Conservation (phyloP, 176 grass and related monocot genomes). For the Bothriochloa decipiens region DNA sequence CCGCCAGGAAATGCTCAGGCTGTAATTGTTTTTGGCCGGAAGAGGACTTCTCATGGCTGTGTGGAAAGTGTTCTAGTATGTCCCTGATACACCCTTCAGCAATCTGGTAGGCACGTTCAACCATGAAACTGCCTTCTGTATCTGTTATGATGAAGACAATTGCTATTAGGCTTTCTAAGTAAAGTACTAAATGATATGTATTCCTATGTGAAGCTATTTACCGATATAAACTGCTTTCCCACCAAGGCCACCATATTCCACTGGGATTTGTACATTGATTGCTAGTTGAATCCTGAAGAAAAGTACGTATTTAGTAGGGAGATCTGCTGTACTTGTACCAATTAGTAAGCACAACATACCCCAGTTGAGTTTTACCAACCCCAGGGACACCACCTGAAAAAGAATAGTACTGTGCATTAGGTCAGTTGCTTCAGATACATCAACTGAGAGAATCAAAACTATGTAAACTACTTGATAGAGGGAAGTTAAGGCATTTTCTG, state of each 20-base stretch:
- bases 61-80: constrained; percentile 57
- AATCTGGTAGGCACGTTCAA: constrained; percentile 85
- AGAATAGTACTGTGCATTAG: constrained; percentile 37
- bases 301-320: constrained; percentile 34
- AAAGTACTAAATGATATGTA: constrained; percentile 10
- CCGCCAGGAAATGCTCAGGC: constrained; percentile 69
- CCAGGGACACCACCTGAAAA: constrained; percentile 91
- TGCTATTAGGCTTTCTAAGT: constrained; percentile 22
- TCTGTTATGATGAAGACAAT: constrained; percentile 43
- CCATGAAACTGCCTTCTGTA: constrained; percentile 99
- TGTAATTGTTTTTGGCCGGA: constrained; percentile 57
- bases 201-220: constrained; percentile 39
- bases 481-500: constrained; percentile 8
- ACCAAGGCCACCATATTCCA: constrained; percentile 78
- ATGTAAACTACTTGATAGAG: neutral
- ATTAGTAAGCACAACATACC: constrained; percentile 54
- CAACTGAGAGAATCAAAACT: constrained; percentile 6
- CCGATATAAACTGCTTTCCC: constrained; percentile 96
- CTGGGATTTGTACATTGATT: constrained; percentile 89
- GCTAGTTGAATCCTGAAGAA: constrained; percentile 79
- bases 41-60: constrained; percentile 52
- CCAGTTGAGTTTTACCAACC: constrained; percentile 96
- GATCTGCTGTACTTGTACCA: constrained; percentile 2
- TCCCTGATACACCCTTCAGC: constrained; percentile 87
- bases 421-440: constrained; percentile 30